These are phyloP conservation scores for Syzygium aqueum DNA, from an alignment of 345 rosid genomes.

Conservation along the genomic window DNA sequence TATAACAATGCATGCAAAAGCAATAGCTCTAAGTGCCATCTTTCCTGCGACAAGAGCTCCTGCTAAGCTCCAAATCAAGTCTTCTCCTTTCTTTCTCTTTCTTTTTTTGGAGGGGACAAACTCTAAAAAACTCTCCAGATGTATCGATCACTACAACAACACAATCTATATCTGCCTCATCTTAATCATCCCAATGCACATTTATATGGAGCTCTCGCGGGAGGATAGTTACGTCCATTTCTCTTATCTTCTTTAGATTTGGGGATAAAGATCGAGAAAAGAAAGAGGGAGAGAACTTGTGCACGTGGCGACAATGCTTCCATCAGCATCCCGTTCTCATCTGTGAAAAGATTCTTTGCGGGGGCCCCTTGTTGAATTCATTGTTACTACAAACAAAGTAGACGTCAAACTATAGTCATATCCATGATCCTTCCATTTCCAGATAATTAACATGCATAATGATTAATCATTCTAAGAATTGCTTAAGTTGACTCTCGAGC, in stretches of 20 bases:
- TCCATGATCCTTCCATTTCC: background rate
- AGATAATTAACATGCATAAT: background rate
- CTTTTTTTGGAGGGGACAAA: background rate
- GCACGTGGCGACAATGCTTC: too few species aligned
- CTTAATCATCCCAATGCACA: background rate
- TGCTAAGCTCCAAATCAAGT: background rate
- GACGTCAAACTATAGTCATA: background rate
- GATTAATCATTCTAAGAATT: background rate
- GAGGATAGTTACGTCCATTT: background rate
- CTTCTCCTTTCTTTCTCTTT: background rate
- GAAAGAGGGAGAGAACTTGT: too few species aligned
- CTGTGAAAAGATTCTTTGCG: too few species aligned
- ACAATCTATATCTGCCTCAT: background rate
- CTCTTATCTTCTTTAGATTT: background rate
- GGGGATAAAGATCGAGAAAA: too few species aligned
- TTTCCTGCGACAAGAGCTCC: background rate
- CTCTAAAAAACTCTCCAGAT: background rate
- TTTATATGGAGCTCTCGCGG: background rate
- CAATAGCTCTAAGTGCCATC: background rate
- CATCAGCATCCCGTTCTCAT: too few species aligned
- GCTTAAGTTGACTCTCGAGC: background rate
- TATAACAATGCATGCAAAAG: background rate
- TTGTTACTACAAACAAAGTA: background rate
- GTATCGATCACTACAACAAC: background rate
- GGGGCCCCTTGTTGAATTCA: background rate